phyloP scores from a whole-genome alignment of 495 filamentous ascomycete genomes.

The Podospora sp. region DNA sequence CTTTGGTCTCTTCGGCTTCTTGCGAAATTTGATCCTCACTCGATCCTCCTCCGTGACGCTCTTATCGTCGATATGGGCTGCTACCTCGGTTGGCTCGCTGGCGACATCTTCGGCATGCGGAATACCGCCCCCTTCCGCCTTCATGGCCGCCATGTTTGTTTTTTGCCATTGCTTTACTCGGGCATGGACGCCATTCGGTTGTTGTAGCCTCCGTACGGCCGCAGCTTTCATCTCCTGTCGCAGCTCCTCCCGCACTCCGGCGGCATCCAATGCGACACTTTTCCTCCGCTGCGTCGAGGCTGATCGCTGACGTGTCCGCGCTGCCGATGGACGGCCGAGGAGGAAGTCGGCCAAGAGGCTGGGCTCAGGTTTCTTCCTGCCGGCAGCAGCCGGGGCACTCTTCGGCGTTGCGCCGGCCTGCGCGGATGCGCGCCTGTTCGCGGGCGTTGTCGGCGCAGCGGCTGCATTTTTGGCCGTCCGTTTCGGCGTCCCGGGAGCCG shows the following conservation, averaged over 20 bases:
- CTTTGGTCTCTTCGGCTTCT: conserved; percentile 37
- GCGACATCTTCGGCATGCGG: conserved; percentile 44
- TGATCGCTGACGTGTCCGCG: conserved; percentile 44
- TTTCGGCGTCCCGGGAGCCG: conserved; percentile 20
- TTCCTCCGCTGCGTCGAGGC: conserved; percentile 45
- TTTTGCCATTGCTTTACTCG: conserved; percentile 79
- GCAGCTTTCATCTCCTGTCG: conserved; percentile 55
- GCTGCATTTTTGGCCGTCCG: conserved; percentile 29
- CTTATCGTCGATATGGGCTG: conserved; percentile 46
- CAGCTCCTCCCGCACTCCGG: conserved; percentile 41
- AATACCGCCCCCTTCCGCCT: conserved; percentile 35
- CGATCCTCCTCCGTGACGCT: conserved; percentile 55
- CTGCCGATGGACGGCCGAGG: conserved; percentile 53
- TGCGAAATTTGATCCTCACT: conserved; percentile 48
- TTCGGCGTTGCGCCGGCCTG: conserved; percentile 39
- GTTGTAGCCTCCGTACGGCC: conserved; percentile 49
- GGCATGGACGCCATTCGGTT: conserved; percentile 60
- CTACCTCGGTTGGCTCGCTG: conserved; percentile 49
- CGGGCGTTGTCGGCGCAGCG: conserved; percentile 30
- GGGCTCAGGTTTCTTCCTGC: conserved; percentile 46
- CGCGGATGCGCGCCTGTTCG: conserved; percentile 29
- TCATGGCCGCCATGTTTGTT: conserved; percentile 59
- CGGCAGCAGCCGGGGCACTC: conserved; percentile 42
- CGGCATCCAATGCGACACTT: conserved; percentile 43
- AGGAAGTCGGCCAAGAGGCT: conserved; percentile 57